Percentiles rank a stretch among this genome's conserved stretches.
These are phyloP conservation scores for Heterobasidion annosum DNA, from an alignment of 1,284 basidiomycete species.

Conservation along the genomic window DNA sequence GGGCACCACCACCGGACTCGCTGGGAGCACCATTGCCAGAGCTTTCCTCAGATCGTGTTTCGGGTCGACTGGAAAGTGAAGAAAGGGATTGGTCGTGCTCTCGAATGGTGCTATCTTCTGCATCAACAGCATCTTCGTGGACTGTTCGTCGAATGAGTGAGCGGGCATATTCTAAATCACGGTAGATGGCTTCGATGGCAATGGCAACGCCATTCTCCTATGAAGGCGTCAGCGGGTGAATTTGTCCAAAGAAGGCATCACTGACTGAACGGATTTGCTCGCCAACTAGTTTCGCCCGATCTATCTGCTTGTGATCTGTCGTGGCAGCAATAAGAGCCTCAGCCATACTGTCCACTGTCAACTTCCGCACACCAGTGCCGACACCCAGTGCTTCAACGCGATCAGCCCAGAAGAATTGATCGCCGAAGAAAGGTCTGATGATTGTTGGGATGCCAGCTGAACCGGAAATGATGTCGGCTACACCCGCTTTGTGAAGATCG, in stretches of 20 bases:
- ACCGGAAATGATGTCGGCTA: constrained; percentile 2
- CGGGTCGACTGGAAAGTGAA: constrained; percentile 20
- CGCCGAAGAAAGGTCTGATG: constrained; percentile 96
- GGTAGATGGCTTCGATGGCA: constrained; percentile 88
- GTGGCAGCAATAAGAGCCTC: constrained; percentile 79
- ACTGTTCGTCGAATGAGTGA: constrained; percentile 61
- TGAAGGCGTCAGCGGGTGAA: constrained; percentile 2
- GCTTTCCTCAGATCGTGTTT: constrained; percentile 41
- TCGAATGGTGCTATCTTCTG: constrained; percentile 39
- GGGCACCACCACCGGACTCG: constrained; percentile 29
- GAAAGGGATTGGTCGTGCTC: constrained; percentile 15
- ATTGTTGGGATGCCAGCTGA: constrained; percentile 90
- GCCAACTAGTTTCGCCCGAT: constrained; percentile 74
- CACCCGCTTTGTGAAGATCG: neutral
- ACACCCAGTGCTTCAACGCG: constrained; percentile 90
- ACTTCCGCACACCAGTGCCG: constrained; percentile 77
- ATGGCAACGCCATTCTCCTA: constrained; percentile 86
- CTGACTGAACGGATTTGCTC: constrained; percentile 76
- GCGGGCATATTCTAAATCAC: constrained; percentile 84
- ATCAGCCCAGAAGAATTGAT: constrained; percentile 96
- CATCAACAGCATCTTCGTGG: constrained; percentile 26
- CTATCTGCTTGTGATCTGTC: constrained; percentile 80
- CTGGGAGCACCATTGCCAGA: constrained; percentile 20
- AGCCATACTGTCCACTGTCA: constrained; percentile 71
- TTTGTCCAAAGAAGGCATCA: constrained; percentile 5